Conservation (phyloP, 805 yeast species). For the Candida stauntonica region DNA sequence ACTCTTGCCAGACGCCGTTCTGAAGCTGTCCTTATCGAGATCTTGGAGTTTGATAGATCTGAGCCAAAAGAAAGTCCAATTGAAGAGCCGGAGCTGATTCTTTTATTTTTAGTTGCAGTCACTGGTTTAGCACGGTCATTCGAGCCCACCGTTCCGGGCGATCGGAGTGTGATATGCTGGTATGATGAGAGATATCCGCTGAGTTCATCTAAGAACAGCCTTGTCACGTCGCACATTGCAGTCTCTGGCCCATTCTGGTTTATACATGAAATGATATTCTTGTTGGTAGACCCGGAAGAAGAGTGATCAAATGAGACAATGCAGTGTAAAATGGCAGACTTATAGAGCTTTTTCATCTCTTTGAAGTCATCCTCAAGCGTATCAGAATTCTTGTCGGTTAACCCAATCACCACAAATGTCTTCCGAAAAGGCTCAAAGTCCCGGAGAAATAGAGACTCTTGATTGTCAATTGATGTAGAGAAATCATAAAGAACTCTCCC, state of each 20-base stretch:
- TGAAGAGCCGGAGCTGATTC: conserved; percentile 29
- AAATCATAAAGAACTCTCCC: conserved; percentile 68
- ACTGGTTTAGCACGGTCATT: conserved; percentile 37
- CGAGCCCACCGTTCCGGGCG: conserved; percentile 67
- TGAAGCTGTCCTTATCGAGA: conserved; percentile 30
- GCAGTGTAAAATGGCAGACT: conserved; percentile 52
- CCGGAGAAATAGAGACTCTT: conserved; percentile 62
- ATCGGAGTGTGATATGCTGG: conserved; percentile 73
- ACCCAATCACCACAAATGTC: conserved; percentile 57
- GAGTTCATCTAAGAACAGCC: conserved; percentile 56
- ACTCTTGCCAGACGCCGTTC: conserved; percentile 41
- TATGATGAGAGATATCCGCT: conserved; percentile 69
- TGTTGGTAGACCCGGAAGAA: background rate
- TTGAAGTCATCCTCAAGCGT: conserved; percentile 28
- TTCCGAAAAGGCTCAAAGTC: conserved; percentile 91
- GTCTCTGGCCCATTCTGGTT: conserved; percentile 44
- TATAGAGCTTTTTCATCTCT: conserved; percentile 42
- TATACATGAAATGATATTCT: conserved; percentile 7
- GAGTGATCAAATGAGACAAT: conserved; percentile 43
- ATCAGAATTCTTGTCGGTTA: conserved; percentile 25
- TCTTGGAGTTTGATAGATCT: conserved; percentile 33
- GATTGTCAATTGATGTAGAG: conserved; percentile 40
- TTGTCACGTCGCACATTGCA: conserved; percentile 66
- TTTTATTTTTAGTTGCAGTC: conserved; percentile 36
- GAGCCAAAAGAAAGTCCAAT: conserved; percentile 20